Conservation (phyloP, 2,329 filamentous ascomycete species). For the Diplodia corticola region DNA sequence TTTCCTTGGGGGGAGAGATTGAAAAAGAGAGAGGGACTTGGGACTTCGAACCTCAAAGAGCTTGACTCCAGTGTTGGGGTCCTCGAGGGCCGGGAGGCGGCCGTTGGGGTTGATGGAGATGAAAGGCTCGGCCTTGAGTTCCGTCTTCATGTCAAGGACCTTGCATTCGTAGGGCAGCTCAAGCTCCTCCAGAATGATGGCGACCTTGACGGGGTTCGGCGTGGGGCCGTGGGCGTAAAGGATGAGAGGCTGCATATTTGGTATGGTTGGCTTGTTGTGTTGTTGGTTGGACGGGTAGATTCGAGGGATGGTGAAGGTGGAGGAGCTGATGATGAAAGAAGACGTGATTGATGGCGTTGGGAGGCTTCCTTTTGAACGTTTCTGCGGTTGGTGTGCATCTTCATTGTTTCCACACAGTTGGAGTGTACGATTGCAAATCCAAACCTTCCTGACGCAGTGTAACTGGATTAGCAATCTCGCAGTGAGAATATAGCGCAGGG, state of each 20-base stretch:
- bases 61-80: constrained; percentile 46
- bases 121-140: constrained; percentile 43
- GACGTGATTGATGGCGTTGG: neutral
- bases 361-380: neutral
- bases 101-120: constrained; percentile 44
- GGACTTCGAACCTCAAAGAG: constrained; percentile 36
- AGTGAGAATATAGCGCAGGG: neutral
- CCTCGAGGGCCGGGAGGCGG: constrained; percentile 44
- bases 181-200: constrained; percentile 49
- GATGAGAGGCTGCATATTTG: neutral
- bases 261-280: neutral
- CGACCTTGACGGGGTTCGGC: constrained; percentile 47
- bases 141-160: constrained; percentile 36
- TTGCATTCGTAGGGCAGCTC: constrained; percentile 42
- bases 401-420: neutral
- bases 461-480: too few relatives aligned
- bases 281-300: neutral
- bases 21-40: neutral
- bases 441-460: neutral
- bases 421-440: neutral
- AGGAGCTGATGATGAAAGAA: neutral
- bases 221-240: neutral
- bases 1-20: too few relatives aligned
- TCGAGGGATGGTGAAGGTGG: too few relatives aligned
- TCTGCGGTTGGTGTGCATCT: neutral